A percentile compares a stretch with the other conserved stretches of the same genome.
These are phyloP conservation scores for Pleurotus salmoneostramineus DNA, from an alignment of 768 basidiomycete genomes.

Conservation along the genomic window DNA sequence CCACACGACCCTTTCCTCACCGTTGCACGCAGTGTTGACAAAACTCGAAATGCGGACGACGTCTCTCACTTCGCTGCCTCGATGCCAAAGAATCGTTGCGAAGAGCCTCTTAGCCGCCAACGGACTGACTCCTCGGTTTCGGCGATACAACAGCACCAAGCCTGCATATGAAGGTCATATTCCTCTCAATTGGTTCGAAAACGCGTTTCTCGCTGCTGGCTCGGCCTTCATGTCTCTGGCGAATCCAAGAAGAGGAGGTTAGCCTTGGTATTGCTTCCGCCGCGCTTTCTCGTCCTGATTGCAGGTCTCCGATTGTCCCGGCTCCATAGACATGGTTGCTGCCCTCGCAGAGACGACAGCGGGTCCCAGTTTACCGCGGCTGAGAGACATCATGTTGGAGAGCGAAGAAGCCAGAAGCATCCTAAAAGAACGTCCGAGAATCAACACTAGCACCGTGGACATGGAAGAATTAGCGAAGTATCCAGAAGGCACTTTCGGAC, in stretches of 20 bases:
- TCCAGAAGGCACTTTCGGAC: slow-evolving; percentile 80
- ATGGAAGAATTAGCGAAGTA: slow-evolving; percentile 61
- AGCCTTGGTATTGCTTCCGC: slow-evolving; percentile 18
- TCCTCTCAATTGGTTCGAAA: slow-evolving; percentile 79
- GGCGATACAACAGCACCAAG: slow-evolving; percentile 18
- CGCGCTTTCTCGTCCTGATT: neutral
- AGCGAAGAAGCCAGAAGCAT: slow-evolving; percentile 82
- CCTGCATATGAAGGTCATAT: slow-evolving; percentile 78
- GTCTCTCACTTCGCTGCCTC: neutral
- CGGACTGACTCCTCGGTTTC: slow-evolving; percentile 9
- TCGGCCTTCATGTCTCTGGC: slow-evolving; percentile 79
- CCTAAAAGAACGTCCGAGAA: slow-evolving; percentile 76
- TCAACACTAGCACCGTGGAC: slow-evolving; percentile 75
- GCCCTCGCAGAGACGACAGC: slow-evolving; percentile 93
- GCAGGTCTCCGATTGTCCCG: neutral
- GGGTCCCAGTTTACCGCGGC: slow-evolving; percentile 65
- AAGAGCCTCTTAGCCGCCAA: neutral
- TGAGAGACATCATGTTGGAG: slow-evolving; percentile 75
- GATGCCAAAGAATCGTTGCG: neutral
- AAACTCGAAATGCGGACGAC: neutral
- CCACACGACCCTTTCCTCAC: neutral
- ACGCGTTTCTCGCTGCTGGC: slow-evolving; percentile 80
- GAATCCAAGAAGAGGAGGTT: slow-evolving; percentile 84
- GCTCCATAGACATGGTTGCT: slow-evolving; percentile 82
- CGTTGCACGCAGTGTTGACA: neutral